phyloP scores from a whole-genome alignment of 441 rosid genomes.

The Theobroma grandiflorum region DNA sequence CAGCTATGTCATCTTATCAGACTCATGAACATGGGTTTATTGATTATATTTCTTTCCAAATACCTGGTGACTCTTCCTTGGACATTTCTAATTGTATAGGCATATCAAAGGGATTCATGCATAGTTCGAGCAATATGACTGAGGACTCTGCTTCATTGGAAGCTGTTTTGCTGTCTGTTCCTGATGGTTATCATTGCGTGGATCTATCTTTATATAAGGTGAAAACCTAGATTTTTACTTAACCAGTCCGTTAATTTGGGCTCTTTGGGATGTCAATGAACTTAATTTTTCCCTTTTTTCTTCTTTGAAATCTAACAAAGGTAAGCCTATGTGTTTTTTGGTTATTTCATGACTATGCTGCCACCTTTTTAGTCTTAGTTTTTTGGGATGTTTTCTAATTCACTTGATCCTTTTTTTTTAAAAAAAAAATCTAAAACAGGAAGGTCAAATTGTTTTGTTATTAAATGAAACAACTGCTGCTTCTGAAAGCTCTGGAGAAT shows the following conservation, averaged over 20 bases:
- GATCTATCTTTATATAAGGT: slow-evolving; percentile 94
- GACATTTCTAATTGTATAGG: slow-evolving; percentile 67
- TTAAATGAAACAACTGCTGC: slow-evolving; percentile 54
- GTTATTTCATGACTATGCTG: not conserved
- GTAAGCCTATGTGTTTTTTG: not conserved
- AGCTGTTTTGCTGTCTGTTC: slow-evolving; percentile 70
- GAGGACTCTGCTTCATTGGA: slow-evolving; percentile 62
- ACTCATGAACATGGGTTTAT: slow-evolving; percentile 48
- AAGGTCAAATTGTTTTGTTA: slow-evolving; percentile 70
- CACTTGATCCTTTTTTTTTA: not conserved
- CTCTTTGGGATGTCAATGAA: not conserved
- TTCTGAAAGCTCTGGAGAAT: slow-evolving; percentile 70
- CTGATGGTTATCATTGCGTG: slow-evolving; percentile 67
- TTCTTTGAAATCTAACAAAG: not conserved
- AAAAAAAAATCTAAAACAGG: slow-evolving; percentile 49
- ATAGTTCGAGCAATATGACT: slow-evolving; percentile 43
- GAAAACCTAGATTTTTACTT: slow-evolving; percentile 24
- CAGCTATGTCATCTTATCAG: slow-evolving; percentile 43
- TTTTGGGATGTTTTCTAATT: not conserved
- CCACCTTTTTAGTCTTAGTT: not conserved
- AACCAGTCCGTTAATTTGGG: too few relatives aligned
- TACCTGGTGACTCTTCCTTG: slow-evolving; percentile 60
- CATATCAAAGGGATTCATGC: slow-evolving; percentile 67
- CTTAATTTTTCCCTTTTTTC: not conserved
- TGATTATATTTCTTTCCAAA: slow-evolving; percentile 78